Evolutionary conservation across 2,329 filamentous ascomycete species (phyloP).

Genomic region (Endoconidiophora laricicola): DNA sequence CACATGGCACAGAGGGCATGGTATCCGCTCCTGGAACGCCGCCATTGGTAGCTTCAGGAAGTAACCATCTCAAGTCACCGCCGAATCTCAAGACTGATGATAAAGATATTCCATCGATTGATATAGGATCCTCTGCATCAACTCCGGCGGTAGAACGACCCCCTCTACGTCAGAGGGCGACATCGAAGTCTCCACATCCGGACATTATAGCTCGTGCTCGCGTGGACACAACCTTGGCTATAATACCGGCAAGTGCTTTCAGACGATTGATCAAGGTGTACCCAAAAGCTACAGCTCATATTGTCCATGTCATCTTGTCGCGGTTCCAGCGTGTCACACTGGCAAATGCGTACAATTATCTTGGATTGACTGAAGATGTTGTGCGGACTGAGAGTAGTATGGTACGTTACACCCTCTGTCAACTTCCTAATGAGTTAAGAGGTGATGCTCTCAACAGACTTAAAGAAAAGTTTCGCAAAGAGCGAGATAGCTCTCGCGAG

Average conservation of each 20-base stretch:
- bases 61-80: not conserved
- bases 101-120: slow-evolving; percentile 15
- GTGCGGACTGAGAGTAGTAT: slow-evolving; percentile 84
- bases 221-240: slow-evolving; percentile 92
- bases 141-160: not conserved
- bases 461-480: slow-evolving; percentile 81
- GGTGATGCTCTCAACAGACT: slow-evolving; percentile 68
- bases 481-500: slow-evolving; percentile 63
- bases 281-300: slow-evolving; percentile 89
- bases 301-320: slow-evolving; percentile 92
- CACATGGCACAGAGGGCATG: not conserved
- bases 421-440: slow-evolving; percentile 77
- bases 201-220: slow-evolving; percentile 94
- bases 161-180: slow-evolving; percentile 20
- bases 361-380: slow-evolving; percentile 82
- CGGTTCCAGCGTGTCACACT: slow-evolving; percentile 88
- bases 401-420: slow-evolving; percentile 80
- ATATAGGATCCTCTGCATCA: not conserved
- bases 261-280: slow-evolving; percentile 83
- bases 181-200: slow-evolving; percentile 70
- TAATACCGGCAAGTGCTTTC: slow-evolving; percentile 94
- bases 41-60: not conserved
- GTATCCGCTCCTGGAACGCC: slow-evolving; percentile 10
- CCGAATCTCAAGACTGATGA: not conserved
- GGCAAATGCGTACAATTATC: slow-evolving; percentile 83